Conservation (phyloP, 148 eudicot genomes). For the Arctostaphylos glauca region DNA sequence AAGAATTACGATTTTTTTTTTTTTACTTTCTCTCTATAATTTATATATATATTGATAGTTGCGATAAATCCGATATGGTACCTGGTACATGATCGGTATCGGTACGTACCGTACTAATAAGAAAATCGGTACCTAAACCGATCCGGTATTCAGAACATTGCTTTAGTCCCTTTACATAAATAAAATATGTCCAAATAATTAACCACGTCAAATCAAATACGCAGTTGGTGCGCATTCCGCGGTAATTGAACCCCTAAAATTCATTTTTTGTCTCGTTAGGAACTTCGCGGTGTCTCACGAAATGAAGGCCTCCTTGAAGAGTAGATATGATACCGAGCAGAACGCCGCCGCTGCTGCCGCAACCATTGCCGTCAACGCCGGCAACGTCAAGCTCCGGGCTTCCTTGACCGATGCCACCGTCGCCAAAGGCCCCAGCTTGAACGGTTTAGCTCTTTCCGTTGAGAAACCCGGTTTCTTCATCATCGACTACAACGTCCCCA, state of each 20-base stretch:
- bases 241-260: neutral
- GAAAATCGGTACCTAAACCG: too few species aligned
- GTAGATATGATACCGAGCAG: slow-evolving; percentile 51
- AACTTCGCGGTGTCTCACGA: neutral
- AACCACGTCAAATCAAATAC: too few species aligned
- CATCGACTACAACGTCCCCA: slow-evolving; percentile 77
- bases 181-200: too few species aligned
- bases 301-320: slow-evolving; percentile 74
- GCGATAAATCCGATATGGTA: too few species aligned
- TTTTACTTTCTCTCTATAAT: too few species aligned
- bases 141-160: too few species aligned
- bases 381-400: slow-evolving; percentile 75
- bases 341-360: slow-evolving; percentile 50
- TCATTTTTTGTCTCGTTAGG: neutral
- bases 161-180: too few species aligned
- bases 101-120: too few species aligned
- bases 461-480: slow-evolving; percentile 80
- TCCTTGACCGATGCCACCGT: slow-evolving; percentile 79
- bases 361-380: slow-evolving; percentile 56
- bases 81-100: too few species aligned
- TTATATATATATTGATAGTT: too few species aligned
- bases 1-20: too few species aligned
- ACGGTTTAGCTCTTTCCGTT: slow-evolving; percentile 61
- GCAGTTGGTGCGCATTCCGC: too few species aligned
- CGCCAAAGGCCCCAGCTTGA: slow-evolving; percentile 63